Evolutionary conservation across 1,284 basidiomycete species (phyloP).

Genomic region (Tilletia caries): DNA sequence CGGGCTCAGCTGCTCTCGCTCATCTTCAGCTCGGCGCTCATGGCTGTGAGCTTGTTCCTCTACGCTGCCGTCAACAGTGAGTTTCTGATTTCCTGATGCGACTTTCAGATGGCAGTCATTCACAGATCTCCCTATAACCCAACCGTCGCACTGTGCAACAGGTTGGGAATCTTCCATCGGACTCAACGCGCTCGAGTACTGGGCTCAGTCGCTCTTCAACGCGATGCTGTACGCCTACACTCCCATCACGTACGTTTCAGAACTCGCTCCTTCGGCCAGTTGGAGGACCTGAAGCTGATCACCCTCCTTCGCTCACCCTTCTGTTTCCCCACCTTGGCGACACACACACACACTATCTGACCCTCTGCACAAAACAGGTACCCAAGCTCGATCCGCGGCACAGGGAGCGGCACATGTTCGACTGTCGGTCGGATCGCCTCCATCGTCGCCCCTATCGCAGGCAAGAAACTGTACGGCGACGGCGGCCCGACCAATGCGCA

Average conservation of each 20-base stretch:
- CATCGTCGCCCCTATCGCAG: constrained; percentile 54
- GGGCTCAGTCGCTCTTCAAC: constrained; percentile 55
- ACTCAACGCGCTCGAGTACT: constrained; percentile 54
- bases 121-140: neutral
- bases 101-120: neutral
- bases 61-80: constrained; percentile 52
- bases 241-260: constrained; percentile 26
- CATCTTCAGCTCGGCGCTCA: constrained; percentile 54
- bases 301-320: neutral
- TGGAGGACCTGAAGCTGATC: neutral
- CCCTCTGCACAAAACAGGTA: constrained; percentile 45
- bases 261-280: neutral
- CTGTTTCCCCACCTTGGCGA: too few relatives aligned
- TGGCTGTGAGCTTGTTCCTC: constrained; percentile 55
- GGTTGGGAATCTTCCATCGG: constrained; percentile 42
- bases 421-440: constrained; percentile 54
- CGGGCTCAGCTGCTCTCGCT: constrained; percentile 53
- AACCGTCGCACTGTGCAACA: constrained; percentile 28
- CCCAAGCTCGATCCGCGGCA: constrained; percentile 54
- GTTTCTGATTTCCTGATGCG: constrained; percentile 12
- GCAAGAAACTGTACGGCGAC: constrained; percentile 64
- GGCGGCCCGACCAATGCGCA: constrained; percentile 25
- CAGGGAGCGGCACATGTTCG: constrained; percentile 52
- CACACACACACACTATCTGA: too few relatives aligned
- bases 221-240: constrained; percentile 56